These are phyloP conservation scores for Beauveria medogensis DNA, from an alignment of 2,329 filamentous ascomycete genomes.

Conservation along the genomic window DNA sequence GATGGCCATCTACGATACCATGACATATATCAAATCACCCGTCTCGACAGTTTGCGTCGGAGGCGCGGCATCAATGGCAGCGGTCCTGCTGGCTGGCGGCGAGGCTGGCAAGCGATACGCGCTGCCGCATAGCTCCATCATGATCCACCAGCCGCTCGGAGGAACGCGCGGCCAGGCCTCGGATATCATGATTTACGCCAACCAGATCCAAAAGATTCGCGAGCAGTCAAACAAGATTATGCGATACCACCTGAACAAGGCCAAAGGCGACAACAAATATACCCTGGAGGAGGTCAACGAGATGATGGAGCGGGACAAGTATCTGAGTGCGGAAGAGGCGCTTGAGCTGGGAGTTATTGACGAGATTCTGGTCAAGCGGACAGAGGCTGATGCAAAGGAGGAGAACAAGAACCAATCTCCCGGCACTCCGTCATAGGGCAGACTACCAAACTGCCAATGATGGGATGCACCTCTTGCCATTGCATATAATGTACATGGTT, in stretches of 20 bases:
- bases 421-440: conserved; percentile 5
- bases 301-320: conserved; percentile 96
- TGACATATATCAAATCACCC: conserved; percentile 90
- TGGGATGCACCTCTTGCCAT: background rate
- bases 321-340: conserved; percentile 82
- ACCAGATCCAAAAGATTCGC: conserved; percentile 84
- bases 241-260: conserved; percentile 71
- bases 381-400: conserved; percentile 28
- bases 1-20: conserved; percentile 94
- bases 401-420: conserved; percentile 18
- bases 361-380: conserved; percentile 67
- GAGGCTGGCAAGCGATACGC: conserved; percentile 78
- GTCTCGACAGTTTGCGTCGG: conserved; percentile 94
- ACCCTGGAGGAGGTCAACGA: conserved; percentile 77
- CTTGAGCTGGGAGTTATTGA: conserved; percentile 87
- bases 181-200: conserved; percentile 95
- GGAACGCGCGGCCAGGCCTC: conserved; percentile 56
- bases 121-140: conserved; percentile 87
- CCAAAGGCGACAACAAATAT: conserved; percentile 66
- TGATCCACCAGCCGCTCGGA: conserved; percentile 93
- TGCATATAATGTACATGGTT: background rate
- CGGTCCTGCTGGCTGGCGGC: conserved; percentile 78
- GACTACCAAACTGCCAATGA: background rate
- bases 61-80: conserved; percentile 92
- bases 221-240: conserved; percentile 88